These are phyloP conservation scores for Metschnikowia anglica DNA, from an alignment of 805 yeast species.

Conservation along the genomic window DNA sequence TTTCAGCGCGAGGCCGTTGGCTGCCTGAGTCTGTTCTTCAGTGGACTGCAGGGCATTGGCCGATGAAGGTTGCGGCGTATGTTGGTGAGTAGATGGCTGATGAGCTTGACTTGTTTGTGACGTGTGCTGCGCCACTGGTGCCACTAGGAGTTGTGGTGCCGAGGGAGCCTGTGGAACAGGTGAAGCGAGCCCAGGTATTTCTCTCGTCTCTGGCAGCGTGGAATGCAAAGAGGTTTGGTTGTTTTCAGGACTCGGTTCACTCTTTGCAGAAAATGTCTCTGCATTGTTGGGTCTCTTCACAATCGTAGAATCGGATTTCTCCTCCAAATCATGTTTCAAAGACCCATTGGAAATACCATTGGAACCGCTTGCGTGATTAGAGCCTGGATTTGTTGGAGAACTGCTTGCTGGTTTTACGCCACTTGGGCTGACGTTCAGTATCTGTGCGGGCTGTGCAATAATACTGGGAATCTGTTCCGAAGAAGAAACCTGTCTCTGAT, in stretches of 20 bases:
- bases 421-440: background rate
- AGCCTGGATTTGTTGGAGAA: background rate
- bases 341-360: slow-evolving; percentile 14
- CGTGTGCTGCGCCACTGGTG: slow-evolving; percentile 9
- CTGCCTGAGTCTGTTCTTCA: background rate
- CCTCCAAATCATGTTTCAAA: slow-evolving; percentile 41
- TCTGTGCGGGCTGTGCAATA: background rate
- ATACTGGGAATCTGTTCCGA: background rate
- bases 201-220: background rate
- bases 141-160: no score
- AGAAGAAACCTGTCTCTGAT: background rate
- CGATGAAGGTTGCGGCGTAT: background rate
- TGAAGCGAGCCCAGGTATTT: slow-evolving; percentile 6
- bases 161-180: slow-evolving; percentile 1
- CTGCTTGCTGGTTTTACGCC: background rate
- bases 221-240: background rate
- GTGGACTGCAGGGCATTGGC: background rate
- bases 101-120: background rate
- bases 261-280: slow-evolving; percentile 2
- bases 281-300: slow-evolving; percentile 26
- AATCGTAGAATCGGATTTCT: slow-evolving; percentile 33
- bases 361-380: background rate
- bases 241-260: slow-evolving; percentile 1
- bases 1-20: slow-evolving; percentile 1
- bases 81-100: background rate